Base-by-base conservation (phyloP, 108 stramenopile species). In the Cyclotella baltica region DNA sequence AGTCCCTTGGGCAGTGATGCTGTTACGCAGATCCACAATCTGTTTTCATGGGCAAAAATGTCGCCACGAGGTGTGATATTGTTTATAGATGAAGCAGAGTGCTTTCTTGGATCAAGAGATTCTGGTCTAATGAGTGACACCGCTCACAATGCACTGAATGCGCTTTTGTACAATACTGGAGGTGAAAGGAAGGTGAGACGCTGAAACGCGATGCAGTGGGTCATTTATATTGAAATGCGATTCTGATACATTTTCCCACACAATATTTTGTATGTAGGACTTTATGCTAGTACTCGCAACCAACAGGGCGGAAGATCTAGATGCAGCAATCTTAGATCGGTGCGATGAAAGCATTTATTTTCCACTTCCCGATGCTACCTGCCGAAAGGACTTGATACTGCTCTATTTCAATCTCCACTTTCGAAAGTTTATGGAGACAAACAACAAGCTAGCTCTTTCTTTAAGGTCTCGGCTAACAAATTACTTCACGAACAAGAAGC, bases 211-310 rank as follows among this genome's bases (percentile, higher is more conserved):
- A n/a, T n/a, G n/a, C n/a, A n/a, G n/a, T n/a, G n/a, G n/a, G n/a
- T n/a, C n/a, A n/a, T n/a, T n/a, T n/a, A n/a, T n/a, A n/a, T n/a
- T n/a, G n/a, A n/a, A n/a, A n/a, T 6, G 5, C 19, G 30, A 61
- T 61, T 61, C 40, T 43, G 13, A 43, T 43, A 19, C 4, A 19
- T 20, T 16, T 20, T 20, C 51, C n/a, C n/a, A n/a, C 51, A 52
- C 51, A n/a, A 4, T n/a, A 20, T 19, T 20, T 55, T 52, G 51
- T 3, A n/a, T n/a, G n/a, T 8, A 73, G 61, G 68, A 89, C 55
- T 93, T 94, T 70, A 91, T 94, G 91, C 75, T 96, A n/a, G 93
- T 94, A 18, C 73, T 94, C 30, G 92, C 92, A 63, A 94, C 93
- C 53, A 96, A 96, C 77, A 64, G 82, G 28, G 85, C 88, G 34